These are phyloP conservation scores for Avena eriantha DNA, from an alignment of 176 grass and related monocot species.

Conservation along the genomic window DNA sequence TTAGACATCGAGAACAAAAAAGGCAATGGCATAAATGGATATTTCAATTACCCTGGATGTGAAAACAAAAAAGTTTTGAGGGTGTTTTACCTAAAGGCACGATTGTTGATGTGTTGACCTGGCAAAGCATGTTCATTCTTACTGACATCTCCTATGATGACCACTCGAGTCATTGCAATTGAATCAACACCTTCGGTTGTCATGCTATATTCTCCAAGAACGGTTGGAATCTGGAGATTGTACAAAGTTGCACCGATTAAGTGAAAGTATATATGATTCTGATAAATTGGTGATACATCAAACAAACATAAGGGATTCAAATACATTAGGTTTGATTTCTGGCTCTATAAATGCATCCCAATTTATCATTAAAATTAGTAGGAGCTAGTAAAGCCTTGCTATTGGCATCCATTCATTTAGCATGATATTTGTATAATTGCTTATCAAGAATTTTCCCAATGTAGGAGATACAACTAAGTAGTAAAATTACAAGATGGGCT, in stretches of 20 bases:
- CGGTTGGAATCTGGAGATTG: constrained; percentile 61
- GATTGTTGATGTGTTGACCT: background rate
- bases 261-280: background rate
- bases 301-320: background rate
- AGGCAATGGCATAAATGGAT: too few species aligned
- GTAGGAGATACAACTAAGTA: too few species aligned
- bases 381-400: too few species aligned
- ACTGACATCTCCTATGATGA: constrained; percentile 54
- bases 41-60: too few species aligned
- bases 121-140: background rate
- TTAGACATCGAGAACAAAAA: background rate
- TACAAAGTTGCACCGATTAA: background rate
- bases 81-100: constrained; percentile 68
- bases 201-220: constrained; percentile 85
- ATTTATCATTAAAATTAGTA: too few species aligned
- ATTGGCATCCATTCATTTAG: too few species aligned
- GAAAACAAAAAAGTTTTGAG: too few species aligned
- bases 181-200: constrained; percentile 92
- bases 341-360: too few species aligned
- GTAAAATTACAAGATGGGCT: too few species aligned
- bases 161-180: constrained; percentile 86
- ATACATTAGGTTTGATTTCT: too few species aligned
- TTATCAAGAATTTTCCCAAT: too few species aligned
- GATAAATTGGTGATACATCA: background rate
- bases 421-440: too few species aligned